These are phyloP conservation scores for Anthostomella pinea DNA, from an alignment of 2,329 filamentous ascomycete species.

Conservation along the genomic window DNA sequence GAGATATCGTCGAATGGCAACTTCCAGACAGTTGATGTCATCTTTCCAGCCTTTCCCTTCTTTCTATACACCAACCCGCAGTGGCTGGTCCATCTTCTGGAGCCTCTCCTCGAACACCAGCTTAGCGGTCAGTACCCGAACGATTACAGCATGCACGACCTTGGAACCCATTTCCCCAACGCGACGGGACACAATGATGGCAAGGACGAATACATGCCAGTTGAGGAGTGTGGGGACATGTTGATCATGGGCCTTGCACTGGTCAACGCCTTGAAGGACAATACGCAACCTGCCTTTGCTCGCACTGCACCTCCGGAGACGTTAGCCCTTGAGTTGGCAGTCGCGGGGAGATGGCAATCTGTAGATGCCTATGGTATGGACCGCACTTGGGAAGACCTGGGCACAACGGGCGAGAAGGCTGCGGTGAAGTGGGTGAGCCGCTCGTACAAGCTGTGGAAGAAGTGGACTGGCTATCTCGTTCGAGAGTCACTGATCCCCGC, in stretches of 20 bases:
- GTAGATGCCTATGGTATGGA: slow-evolving; percentile 50
- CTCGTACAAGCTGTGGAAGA: slow-evolving; percentile 69
- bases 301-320: slow-evolving; percentile 38
- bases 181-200: slow-evolving; percentile 71
- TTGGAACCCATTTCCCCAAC: slow-evolving; percentile 71
- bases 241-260: slow-evolving; percentile 76
- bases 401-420: slow-evolving; percentile 42
- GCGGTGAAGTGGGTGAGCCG: slow-evolving; percentile 40
- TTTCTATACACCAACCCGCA: slow-evolving; percentile 81
- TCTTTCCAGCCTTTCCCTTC: slow-evolving; percentile 83
- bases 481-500: slow-evolving; percentile 66
- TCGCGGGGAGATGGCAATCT: slow-evolving; percentile 12
- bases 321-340: slow-evolving; percentile 11
- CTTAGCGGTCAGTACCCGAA: slow-evolving; percentile 82
- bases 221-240: slow-evolving; percentile 74
- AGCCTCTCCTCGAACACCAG: slow-evolving; percentile 79
- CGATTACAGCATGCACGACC: slow-evolving; percentile 74
- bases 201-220: slow-evolving; percentile 70
- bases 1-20: slow-evolving; percentile 86
- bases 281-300: slow-evolving; percentile 55
- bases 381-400: slow-evolving; percentile 52
- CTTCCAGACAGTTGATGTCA: slow-evolving; percentile 82
- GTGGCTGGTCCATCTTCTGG: slow-evolving; percentile 76
- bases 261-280: slow-evolving; percentile 69
- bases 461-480: slow-evolving; percentile 73